Evolutionary conservation across 1,139 yeast species (phyloP), one percentile per base, ranked within the genome.

Genomic region (Candida albicans): DNA sequence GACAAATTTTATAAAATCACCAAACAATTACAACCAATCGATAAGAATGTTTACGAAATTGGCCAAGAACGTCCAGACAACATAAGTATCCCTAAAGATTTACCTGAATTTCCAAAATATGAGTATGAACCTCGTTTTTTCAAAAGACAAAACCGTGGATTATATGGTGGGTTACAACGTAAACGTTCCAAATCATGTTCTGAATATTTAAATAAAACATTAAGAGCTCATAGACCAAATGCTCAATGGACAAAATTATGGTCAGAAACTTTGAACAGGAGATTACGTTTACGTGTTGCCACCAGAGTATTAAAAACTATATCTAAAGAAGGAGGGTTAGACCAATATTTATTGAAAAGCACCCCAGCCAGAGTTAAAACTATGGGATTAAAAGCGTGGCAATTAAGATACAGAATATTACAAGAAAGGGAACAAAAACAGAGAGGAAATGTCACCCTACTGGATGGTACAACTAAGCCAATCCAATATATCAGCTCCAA

Each of bases 311-410:
- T 93, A 58, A 81, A 84, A 57, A 90, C 97, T 1, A 84, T 93
- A 50, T 84, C 87, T 45, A 87, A 82, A 56, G 98, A 91, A 65
- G 98, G 98, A 50, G 99, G 99, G 11, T 73, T 93, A 50, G 99
- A 93, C 61, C 82, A 83, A 54, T 93, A 93, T 61, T 67, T 93
- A 50, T 77, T 82, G 45, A 93, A 93, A 67, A 95, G 89, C 49
- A 88, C 86, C 54, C 75, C 95, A 9, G 95, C 96, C 3, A 78
- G 99, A 67, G 74, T 88, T 52, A 93, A 93, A 70, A 96, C 95
- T 59, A 71, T 93, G 58, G 99, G 99, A 1, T 85, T 91, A 45
- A 75, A 79, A 46, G 99, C 97, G 27, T 93, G 98, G 98, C 79
- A 77, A 57, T 73, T 93, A 56, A 84, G 93, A 59, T 90, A 85